Evolutionary conservation across 208 protist species (phyloP), one percentile per base, ranked within the genome.

Genomic region (Trypanosoma scelopori): DNA sequence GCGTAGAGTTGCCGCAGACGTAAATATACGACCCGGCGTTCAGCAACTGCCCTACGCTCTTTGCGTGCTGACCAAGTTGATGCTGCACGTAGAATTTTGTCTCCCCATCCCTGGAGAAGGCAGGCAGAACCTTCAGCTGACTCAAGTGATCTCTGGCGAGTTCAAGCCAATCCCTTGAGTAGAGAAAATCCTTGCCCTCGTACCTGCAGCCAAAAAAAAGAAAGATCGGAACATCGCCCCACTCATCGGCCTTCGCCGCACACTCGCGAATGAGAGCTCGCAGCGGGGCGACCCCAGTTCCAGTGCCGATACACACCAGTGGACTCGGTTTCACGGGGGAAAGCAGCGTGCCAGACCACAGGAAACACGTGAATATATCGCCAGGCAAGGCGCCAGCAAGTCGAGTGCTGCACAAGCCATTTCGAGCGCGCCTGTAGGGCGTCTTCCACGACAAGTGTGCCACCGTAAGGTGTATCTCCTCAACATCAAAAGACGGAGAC

Each of bases 51-150:
- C 64, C 81, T 4, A 91, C 78, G n/a, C 74, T 64, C 42, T 39
- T 65, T 20, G 89, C 86, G 42, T 90, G 71, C 58, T 83, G 47
- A 30, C 86, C 89, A 42, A 96, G 70, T 25, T 82, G 76, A 70
- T 96, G 87, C 69, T 96, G 90, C 48, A 96, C 90, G 65, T 96
- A 96, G 27, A 89, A 61, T 73, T 96, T 96, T 51, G 80, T 80
- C 1, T 64, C 66, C 23, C 78, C 55, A 68, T 91, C 83, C 47
- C 90, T 86, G 18, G 90, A 96, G 51, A 96, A 96, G 20, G 90
- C 90, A 0, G 87, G 72, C 18, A 93, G 55, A 5, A 96, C 74
- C n/a, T 75, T 62, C 32, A 96, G 65, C 9, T 51, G n/a, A 11
- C 71, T 72, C 47, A 92, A 59, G 25, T 41, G 25, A 0, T 81